Conservation (phyloP, 1,284 basidiomycete genomes). For the Melanopsichium pennsylvanicum region DNA sequence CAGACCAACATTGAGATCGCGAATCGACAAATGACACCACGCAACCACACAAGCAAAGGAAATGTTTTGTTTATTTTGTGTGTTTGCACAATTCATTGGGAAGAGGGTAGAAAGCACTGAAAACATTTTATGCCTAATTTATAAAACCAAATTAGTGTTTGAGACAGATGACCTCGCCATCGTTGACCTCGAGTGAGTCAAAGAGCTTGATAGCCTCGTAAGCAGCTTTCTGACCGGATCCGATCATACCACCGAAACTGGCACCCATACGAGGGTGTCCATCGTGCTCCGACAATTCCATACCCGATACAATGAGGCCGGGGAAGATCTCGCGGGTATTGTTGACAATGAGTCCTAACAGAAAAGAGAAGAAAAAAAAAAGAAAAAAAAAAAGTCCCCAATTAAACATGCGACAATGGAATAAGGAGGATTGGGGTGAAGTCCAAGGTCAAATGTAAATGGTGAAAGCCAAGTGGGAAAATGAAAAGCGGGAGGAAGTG, state of each 20-base stretch:
- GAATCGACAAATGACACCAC: too few species aligned
- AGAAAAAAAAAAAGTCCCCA: background rate
- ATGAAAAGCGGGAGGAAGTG: too few species aligned
- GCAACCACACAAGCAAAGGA: too few species aligned
- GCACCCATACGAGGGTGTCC: constrained; percentile 74
- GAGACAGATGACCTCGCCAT: constrained; percentile 71
- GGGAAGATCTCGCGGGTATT: constrained; percentile 81
- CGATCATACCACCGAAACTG: constrained; percentile 82
- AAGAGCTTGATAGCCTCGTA: constrained; percentile 76
- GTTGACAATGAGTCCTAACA: constrained; percentile 64
- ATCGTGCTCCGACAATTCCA: constrained; percentile 85
- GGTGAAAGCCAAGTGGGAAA: too few species aligned
- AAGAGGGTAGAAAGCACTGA: background rate
- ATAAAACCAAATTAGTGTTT: constrained; percentile 18
- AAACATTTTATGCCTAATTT: background rate
- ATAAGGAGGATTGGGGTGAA: too few species aligned
- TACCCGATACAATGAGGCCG: constrained; percentile 77
- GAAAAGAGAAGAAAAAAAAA: background rate
- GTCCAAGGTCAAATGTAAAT: too few species aligned
- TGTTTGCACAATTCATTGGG: too few species aligned
- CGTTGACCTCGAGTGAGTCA: constrained; percentile 72
- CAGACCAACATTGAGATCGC: too few species aligned
- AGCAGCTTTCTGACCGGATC: constrained; percentile 79
- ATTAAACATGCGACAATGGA: too few species aligned
- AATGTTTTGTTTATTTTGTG: too few species aligned